Conservation (phyloP, 2,329 filamentous ascomycete species). For the Cytospora piceae region DNA sequence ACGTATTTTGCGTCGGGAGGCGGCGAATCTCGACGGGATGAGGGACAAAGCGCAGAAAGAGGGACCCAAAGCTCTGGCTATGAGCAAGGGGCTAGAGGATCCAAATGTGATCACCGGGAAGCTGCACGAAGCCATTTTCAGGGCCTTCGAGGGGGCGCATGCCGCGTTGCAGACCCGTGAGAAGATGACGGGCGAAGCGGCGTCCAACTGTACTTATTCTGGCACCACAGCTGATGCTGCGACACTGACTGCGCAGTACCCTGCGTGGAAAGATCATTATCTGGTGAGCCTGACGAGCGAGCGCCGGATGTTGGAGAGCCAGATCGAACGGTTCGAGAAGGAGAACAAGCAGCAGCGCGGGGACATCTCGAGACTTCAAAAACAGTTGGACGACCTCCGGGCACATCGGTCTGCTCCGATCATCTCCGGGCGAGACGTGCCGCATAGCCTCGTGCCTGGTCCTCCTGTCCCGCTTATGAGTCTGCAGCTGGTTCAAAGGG, state of each 20-base stretch:
- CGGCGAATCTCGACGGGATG: background rate
- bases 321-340: background rate
- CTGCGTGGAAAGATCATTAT: background rate
- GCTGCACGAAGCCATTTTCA: background rate
- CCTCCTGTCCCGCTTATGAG: background rate
- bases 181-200: background rate
- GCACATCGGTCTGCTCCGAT: background rate
- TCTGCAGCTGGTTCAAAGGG: background rate
- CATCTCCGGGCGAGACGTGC: background rate
- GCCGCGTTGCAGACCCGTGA: background rate
- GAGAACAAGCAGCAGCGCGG: background rate
- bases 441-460: background rate
- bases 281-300: background rate
- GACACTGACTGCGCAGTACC: background rate
- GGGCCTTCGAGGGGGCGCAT: background rate
- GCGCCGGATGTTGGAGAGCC: background rate
- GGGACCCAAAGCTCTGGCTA: background rate
- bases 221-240: background rate
- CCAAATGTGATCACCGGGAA: background rate
- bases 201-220: background rate
- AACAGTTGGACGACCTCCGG: background rate
- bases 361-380: background rate
- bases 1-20: constrained; percentile 13
- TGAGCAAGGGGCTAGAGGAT: background rate
- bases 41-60: background rate